Base-by-base conservation (phyloP, 208 protist genomes). In the Endotrypanum monterogeii region DNA sequence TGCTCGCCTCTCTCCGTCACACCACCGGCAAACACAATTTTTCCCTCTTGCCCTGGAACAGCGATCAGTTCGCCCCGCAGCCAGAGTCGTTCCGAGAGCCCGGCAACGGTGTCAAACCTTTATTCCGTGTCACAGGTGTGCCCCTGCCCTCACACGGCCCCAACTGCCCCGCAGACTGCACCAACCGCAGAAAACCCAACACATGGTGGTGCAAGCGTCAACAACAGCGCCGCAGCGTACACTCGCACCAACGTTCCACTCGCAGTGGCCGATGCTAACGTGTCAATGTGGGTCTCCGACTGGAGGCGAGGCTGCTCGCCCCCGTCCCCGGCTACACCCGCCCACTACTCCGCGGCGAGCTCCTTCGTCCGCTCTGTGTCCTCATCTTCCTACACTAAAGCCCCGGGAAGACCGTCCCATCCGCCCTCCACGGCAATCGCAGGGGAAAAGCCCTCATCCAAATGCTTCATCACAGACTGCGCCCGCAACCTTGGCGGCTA, bases 401-500 rank as follows among this genome's bases (percentile, higher is more conserved):
- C 4, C 18, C 4, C 7, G 2, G 37, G 32, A 18, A 35, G 50
- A n/a, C 28, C 32, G 54, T 48, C 55, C 39, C 73, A 39, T 2
- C 30, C 63, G 5, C 23, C 57, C 0, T 1, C 58, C 7, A 35
- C 25, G 28, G n/a, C 44, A 23, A 37, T 61, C 14, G 30, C 68
- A 3, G 58, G 61, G 1, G 67, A 74, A 54, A 44, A 67, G 30
- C 9, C 55, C 4, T n/a, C 48, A 3, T 11, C 58, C 18, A n/a
- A 46, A 23, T 73, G 74, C 32, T 65, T 55, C 52, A 63, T 79
- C 52, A 35, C 60, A 4, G 55, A 50, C n/a, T 79, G 74, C 30
- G 46, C 66, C 18, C 67, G 52, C 60, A 52, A 37, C 74, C 37
- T 79, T 44, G 30, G 16, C 32, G 37, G 60, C 67, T 70, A 70